These are phyloP conservation scores for Solanum hybrid DNA, from an alignment of 305 asterid species.

Conservation along the genomic window DNA sequence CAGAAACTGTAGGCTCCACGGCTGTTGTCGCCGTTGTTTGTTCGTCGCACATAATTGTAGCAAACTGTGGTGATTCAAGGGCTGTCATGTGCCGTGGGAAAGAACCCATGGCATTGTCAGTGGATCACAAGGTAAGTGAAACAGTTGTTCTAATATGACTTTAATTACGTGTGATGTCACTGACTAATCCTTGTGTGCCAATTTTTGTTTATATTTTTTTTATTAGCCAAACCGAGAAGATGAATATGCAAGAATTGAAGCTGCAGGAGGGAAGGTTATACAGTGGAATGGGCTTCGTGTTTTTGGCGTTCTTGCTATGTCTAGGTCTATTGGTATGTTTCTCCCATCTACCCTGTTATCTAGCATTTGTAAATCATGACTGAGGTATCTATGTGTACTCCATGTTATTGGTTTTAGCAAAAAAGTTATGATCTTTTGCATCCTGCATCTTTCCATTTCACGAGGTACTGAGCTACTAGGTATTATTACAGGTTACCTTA, in stretches of 20 bases:
- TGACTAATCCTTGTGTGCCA: background rate
- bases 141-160: background rate
- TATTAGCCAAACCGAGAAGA: conserved; percentile 87
- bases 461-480: background rate
- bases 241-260: conserved; percentile 87
- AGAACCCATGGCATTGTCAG: conserved; percentile 65
- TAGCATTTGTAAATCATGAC: background rate
- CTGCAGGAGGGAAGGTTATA: conserved; percentile 95
- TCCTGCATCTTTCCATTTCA: background rate
- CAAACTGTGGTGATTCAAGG: conserved; percentile 92
- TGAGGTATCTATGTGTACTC: background rate
- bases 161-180: background rate
- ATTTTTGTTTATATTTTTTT: background rate
- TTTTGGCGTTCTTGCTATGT: conserved; percentile 96
- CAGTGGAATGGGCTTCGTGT: conserved; percentile 98
- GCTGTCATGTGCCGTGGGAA: conserved; percentile 91
- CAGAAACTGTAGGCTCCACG: conserved; percentile 94
- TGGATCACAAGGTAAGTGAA: conserved; percentile 73
- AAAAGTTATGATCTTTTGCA: background rate
- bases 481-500: background rate
- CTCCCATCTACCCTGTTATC: conserved; percentile 1
- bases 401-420: background rate
- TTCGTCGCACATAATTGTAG: conserved; percentile 86
- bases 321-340: conserved; percentile 85
- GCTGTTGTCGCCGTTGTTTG: conserved; percentile 80